Evolutionary conservation across 1,284 basidiomycete genomes (phyloP), one percentile per base, ranked within the genome.

Genomic region (Ganoderma sinense): DNA sequence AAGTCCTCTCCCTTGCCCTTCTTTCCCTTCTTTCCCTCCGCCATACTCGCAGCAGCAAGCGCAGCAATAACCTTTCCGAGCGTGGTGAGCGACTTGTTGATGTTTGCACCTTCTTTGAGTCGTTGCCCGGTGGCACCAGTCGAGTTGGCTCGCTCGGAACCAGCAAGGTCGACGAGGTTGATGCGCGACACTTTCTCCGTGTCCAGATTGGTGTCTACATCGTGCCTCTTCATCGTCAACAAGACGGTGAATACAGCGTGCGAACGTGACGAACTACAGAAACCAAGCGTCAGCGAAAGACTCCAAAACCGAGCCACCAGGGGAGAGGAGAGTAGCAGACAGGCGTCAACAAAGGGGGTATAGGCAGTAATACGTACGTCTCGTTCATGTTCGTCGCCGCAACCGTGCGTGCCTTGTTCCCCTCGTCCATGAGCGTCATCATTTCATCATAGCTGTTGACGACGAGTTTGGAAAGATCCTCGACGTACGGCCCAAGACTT

Each of bases 341-440:
- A 59, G 33, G 10, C 20, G n/a, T 20, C 31, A 59, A n/a, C 18
- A n/a, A 23, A n/a, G n/a, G n/a, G 18, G 31, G 36, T 58, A 18
- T 39, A 11, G 36, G 11, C 6, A 41, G 16, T 10, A 8, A 53
- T 36, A 84, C 90, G 74, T 78, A 94, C 84, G 98, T 99, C 84
- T 99, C 98, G 83, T 99, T 99, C 98, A 99, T 99, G 82, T 98
- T 96, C 29, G 98, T 99, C 26, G 98, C 97, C 13, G 98, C 98
- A 13, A 99, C 97, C 31, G 97, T 99, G 60, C 97, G 87, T 58
- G 95, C 96, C 85, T 99, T 99, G 83, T 99, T 99, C 56, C 97
- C 97, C 81, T 99, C 97, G 83, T 99, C 97, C 97, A 99, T 99
- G 78, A 99, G 90, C 10, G 92, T 96, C 91, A 98, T 98, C 91